Evolutionary conservation across 2,329 filamentous ascomycete genomes (phyloP).

Genomic region (Plenodomus biglobosus): DNA sequence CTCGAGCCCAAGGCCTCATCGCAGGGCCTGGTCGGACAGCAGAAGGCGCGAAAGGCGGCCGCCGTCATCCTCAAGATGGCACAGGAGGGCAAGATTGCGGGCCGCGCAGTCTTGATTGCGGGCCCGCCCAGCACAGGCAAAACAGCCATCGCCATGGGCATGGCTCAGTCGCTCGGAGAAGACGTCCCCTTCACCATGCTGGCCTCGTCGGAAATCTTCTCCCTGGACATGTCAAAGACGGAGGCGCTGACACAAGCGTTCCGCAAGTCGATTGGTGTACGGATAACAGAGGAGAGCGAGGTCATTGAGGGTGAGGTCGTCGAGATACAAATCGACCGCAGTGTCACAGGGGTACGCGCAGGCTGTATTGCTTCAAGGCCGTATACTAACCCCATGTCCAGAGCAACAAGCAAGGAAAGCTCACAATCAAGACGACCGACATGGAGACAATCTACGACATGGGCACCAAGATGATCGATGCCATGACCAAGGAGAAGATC

Average conservation of each 20-base stretch:
- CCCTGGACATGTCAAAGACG: conserved; percentile 98
- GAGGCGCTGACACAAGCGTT: conserved; percentile 98
- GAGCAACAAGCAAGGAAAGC: conserved; percentile 96
- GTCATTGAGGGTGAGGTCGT: conserved; percentile 99
- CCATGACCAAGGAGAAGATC: conserved; percentile 98
- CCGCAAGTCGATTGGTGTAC: conserved; percentile 94
- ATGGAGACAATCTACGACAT: conserved; percentile 99
- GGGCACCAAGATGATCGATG: conserved; percentile 99
- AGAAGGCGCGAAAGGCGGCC: conserved; percentile 94
- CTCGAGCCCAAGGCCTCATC: conserved; percentile 82
- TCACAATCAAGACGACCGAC: conserved; percentile 98
- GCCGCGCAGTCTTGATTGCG: conserved; percentile 89
- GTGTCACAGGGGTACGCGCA: conserved; percentile 74
- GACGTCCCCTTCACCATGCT: conserved; percentile 97
- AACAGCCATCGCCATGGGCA: conserved; percentile 97
- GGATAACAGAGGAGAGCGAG: conserved; percentile 98
- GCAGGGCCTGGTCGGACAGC: conserved; percentile 92
- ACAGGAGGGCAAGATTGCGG: conserved; percentile 97
- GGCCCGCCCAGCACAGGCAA: conserved; percentile 97
- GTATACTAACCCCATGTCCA: conserved; percentile 29
- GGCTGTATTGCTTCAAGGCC: background rate
- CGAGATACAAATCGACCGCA: conserved; percentile 97
- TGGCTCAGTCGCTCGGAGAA: conserved; percentile 91
- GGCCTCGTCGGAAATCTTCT: conserved; percentile 96
- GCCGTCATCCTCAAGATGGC: conserved; percentile 98